Percentiles rank a stretch among this genome's conserved stretches.
Evolutionary conservation across 1,284 basidiomycete species (phyloP).

Genomic region (Irpex sp.): DNA sequence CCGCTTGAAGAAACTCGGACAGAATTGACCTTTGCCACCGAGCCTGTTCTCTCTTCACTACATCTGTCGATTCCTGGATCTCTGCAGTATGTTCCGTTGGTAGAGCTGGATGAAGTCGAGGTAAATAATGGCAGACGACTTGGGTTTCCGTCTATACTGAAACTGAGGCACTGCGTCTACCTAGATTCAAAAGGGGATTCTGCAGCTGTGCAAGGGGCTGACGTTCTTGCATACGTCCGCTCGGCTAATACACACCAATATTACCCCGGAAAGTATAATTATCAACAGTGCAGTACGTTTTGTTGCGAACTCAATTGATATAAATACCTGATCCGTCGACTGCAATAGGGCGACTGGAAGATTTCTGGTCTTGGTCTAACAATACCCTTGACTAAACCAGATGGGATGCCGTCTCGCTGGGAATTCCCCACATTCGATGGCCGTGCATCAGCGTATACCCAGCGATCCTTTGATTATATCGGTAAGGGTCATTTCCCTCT

Average conservation of each 20-base stretch:
- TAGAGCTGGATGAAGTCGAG: slow-evolving; percentile 90
- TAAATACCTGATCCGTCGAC: neutral
- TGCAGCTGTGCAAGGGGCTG: slow-evolving; percentile 92
- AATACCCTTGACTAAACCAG: slow-evolving; percentile 69
- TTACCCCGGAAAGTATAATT: slow-evolving; percentile 81
- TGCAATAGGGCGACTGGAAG: slow-evolving; percentile 94
- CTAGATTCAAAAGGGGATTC: slow-evolving; percentile 94
- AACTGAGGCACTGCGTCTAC: neutral
- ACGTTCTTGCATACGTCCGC: slow-evolving; percentile 92
- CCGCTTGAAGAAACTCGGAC: slow-evolving; percentile 92
- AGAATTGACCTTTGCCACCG: slow-evolving; percentile 91
- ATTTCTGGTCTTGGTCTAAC: slow-evolving; percentile 88
- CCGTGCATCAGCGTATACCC: slow-evolving; percentile 76
- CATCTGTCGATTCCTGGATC: slow-evolving; percentile 70
- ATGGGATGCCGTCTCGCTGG: slow-evolving; percentile 78
- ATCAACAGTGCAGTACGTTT: slow-evolving; percentile 81
- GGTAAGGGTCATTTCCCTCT: slow-evolving; percentile 42
- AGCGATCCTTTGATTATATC: slow-evolving; percentile 94
- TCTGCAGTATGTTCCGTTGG: slow-evolving; percentile 48
- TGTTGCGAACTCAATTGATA: neutral
- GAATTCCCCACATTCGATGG: slow-evolving; percentile 88
- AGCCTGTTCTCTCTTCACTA: slow-evolving; percentile 79
- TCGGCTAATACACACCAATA: slow-evolving; percentile 88
- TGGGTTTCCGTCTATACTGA: neutral
- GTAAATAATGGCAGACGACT: slow-evolving; percentile 36